Base-by-base conservation (phyloP, 1,284 basidiomycete species). In the Marasmius oreades region DNA sequence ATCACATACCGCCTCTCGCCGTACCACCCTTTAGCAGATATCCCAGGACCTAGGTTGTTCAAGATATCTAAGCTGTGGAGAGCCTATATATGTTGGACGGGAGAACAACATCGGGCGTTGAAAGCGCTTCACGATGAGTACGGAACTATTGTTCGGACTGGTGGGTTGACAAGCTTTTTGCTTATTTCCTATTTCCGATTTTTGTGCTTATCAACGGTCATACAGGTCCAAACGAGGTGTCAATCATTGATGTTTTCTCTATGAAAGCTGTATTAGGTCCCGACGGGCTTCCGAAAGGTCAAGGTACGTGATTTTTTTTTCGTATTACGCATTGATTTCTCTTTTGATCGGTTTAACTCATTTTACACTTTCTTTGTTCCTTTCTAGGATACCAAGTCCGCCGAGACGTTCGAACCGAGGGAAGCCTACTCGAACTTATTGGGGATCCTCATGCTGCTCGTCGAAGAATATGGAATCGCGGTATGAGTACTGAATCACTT, bases 401-500 rank as follows among this genome's bases (percentile, higher is more conserved):
- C 14, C 45, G 45, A 16, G 47, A 50, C 7, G 24, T 28, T 16
- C 47, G 47, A 16, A 50, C 24, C 6, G 26, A 31, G 4, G 26
- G 26, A 18, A 16, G 14, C 20, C 26, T 50, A 12, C 26, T 47
- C 45, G 45, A 47, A 26, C 47, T 33, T 20, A 26, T 50, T 33
- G 47, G 47, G 6, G 47, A 31, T 31, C 47, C 26, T n/a, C 85
- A 87, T 57, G 69, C 76, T 0, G 73, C 76, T 22, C 76, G 81
- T 20, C 74, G 85, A 46, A 74, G 74, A 42, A 70, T 77, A 0
- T 87, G 85, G 85, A 77, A 77, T 18, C 75, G 78, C 28, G 85
- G 75, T 0, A 77, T 87, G 65, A 81, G 70, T 58, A 69, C 76
- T 6, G 61, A 69, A 7, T 77, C 82, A 5, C 60, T 86, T 16